These are phyloP conservation scores for Torulaspora indica DNA, from an alignment of 805 yeast genomes.

Conservation along the genomic window DNA sequence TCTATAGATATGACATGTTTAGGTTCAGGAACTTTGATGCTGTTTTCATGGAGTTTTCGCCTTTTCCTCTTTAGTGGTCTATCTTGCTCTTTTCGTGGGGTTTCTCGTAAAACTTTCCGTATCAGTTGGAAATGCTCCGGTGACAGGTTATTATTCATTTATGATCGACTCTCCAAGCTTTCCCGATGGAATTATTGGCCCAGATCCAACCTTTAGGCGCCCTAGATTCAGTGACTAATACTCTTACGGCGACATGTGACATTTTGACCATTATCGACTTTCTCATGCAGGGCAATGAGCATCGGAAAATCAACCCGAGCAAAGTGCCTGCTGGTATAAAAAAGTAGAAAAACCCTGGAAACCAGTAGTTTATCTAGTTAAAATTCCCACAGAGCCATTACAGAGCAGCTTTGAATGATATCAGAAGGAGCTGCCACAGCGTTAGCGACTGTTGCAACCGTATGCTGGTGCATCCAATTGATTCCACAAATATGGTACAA, in stretches of 20 bases:
- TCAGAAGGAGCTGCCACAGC: slow-evolving; percentile 56
- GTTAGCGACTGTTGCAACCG: slow-evolving; percentile 83
- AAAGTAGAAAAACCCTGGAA: not conserved
- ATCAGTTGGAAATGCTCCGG: slow-evolving; percentile 34
- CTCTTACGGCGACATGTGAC: not conserved
- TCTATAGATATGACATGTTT: slow-evolving; percentile 2
- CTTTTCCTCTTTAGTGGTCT: slow-evolving; percentile 21
- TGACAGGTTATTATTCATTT: slow-evolving; percentile 26
- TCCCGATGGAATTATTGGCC: not conserved
- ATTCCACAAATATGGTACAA: slow-evolving; percentile 80
- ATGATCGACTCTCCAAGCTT: not conserved
- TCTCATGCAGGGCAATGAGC: not conserved
- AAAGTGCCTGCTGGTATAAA: not conserved
- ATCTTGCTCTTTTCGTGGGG: slow-evolving; percentile 9
- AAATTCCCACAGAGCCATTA: not conserved
- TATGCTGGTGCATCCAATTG: slow-evolving; percentile 88
- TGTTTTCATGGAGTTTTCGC: slow-evolving; percentile 3
- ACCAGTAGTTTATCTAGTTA: too few species aligned
- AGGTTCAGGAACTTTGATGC: slow-evolving; percentile 2
- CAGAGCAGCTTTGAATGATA: slow-evolving; percentile 13
- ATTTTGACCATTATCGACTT: not conserved
- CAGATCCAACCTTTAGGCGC: not conserved
- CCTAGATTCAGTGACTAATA: not conserved
- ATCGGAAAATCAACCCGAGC: not conserved
- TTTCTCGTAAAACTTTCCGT: slow-evolving; percentile 29